These are phyloP conservation scores for Magnaporthiopsis incrustans DNA, from an alignment of 2,329 filamentous ascomycete species.

Conservation along the genomic window DNA sequence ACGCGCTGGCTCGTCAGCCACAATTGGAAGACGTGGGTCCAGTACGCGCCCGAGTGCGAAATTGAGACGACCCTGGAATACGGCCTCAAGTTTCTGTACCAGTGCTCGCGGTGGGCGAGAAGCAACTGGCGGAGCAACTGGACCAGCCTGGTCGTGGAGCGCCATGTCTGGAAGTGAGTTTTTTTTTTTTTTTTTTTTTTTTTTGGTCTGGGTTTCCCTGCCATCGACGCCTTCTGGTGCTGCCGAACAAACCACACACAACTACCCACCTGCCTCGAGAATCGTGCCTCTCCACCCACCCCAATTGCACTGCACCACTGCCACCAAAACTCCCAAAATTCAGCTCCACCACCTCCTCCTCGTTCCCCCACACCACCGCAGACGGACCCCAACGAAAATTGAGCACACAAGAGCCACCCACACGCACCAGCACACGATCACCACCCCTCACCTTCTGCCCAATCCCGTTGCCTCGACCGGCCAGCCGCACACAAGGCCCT, in stretches of 20 bases:
- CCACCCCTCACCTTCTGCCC: neutral
- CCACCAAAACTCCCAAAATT: too few species aligned
- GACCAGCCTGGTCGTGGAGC: conserved; percentile 78
- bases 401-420: conserved; percentile 1
- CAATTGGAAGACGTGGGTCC: conserved; percentile 89
- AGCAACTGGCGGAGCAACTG: conserved; percentile 98
- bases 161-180: conserved; percentile 80
- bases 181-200: conserved; percentile 5
- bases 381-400: neutral
- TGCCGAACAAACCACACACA: neutral
- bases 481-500: too few species aligned
- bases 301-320: too few species aligned
- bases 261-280: too few species aligned
- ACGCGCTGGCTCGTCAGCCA: conserved; percentile 92
- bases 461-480: neutral
- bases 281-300: too few species aligned
- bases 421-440: neutral
- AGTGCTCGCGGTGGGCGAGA: conserved; percentile 89
- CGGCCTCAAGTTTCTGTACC: conserved; percentile 79
- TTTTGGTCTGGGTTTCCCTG: neutral
- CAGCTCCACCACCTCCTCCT: too few species aligned
- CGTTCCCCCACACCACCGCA: too few species aligned
- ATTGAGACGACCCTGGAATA: conserved; percentile 91
- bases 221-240: too few species aligned
- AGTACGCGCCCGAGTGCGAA: conserved; percentile 86